A percentile compares a stretch with the other conserved stretches of the same genome.
Evolutionary conservation across 2,329 filamentous ascomycete genomes (phyloP).

Genomic region (Colletotrichum karsti): DNA sequence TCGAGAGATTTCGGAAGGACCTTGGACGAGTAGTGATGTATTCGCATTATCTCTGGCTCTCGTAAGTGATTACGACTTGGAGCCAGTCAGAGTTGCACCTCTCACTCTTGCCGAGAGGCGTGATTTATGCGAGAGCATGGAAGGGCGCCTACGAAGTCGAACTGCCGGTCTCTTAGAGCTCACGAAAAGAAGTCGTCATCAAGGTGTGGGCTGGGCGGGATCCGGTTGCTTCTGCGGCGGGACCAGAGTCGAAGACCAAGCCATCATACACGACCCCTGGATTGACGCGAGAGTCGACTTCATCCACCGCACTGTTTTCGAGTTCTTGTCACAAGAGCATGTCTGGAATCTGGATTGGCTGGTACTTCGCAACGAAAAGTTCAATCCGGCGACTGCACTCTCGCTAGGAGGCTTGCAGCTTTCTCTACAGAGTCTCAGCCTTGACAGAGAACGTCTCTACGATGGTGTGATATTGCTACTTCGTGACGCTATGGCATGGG

Average conservation of each 20-base stretch:
- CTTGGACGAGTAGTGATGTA: too few relatives aligned
- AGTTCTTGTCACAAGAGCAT: slow-evolving; percentile 61
- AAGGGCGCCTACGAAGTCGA: neutral
- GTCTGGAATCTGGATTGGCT: slow-evolving; percentile 58
- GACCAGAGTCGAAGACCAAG: too few relatives aligned
- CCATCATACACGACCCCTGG: slow-evolving; percentile 63
- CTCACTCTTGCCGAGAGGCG: neutral
- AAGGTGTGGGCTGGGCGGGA: too few relatives aligned
- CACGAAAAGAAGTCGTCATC: neutral
- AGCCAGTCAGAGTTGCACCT: neutral
- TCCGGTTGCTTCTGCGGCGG: too few relatives aligned
- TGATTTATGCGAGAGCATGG: neutral
- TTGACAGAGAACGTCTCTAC: too few relatives aligned
- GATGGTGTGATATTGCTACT: too few relatives aligned
- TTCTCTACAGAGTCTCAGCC: too few relatives aligned
- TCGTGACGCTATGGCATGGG: too few relatives aligned
- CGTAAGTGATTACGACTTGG: neutral
- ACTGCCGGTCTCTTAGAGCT: neutral
- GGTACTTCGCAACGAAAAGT: too few relatives aligned
- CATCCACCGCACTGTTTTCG: slow-evolving; percentile 58
- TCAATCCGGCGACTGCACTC: too few relatives aligned
- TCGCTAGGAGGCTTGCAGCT: too few relatives aligned
- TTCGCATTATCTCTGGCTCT: neutral
- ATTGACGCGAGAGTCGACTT: slow-evolving; percentile 54
- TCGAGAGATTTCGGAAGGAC: too few relatives aligned